Conservation (phyloP, 2,329 filamentous ascomycete genomes). For the Talaromyces sp. region DNA sequence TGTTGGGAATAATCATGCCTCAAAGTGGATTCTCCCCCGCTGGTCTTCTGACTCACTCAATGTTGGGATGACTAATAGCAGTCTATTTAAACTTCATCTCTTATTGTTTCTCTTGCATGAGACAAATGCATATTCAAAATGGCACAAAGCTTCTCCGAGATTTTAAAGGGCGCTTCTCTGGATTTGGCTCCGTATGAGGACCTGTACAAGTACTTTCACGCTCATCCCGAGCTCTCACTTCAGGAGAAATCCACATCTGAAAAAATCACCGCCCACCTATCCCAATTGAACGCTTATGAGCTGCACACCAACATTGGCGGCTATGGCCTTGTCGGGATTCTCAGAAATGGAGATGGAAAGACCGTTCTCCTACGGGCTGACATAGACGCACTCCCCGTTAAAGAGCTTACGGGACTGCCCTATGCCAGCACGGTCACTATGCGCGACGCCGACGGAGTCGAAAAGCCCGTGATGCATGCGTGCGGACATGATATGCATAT, state of each 20-base stretch:
- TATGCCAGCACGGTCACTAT: constrained; percentile 46
- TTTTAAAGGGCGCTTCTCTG: constrained; percentile 16
- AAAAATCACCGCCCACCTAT: constrained; percentile 42
- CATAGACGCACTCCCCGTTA: constrained; percentile 47
- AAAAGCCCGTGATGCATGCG: constrained; percentile 58
- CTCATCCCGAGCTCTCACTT: constrained; percentile 55
- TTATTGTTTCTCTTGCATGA: too few species aligned
- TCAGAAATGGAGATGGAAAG: constrained; percentile 39
- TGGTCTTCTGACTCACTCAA: neutral
- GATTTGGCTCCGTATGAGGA: constrained; percentile 46
- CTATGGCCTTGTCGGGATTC: constrained; percentile 40
- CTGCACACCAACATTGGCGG: constrained; percentile 44
- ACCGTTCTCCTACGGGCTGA: constrained; percentile 47
- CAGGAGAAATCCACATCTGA: constrained; percentile 53
- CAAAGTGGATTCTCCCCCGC: neutral
- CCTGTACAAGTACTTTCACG: constrained; percentile 57
- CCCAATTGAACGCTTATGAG: constrained; percentile 26
- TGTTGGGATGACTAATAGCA: neutral
- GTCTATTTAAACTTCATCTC: neutral
- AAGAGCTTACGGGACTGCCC: constrained; percentile 44
- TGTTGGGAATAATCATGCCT: neutral
- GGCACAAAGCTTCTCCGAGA: constrained; percentile 18
- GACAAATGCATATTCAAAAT: constrained; percentile 17
- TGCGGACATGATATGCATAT: constrained; percentile 61
- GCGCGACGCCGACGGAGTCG: constrained; percentile 45